A percentile compares a stretch with the other conserved stretches of the same genome.
Evolutionary conservation across 2,329 filamentous ascomycete species (phyloP).

Genomic region (Didymella glomerata): DNA sequence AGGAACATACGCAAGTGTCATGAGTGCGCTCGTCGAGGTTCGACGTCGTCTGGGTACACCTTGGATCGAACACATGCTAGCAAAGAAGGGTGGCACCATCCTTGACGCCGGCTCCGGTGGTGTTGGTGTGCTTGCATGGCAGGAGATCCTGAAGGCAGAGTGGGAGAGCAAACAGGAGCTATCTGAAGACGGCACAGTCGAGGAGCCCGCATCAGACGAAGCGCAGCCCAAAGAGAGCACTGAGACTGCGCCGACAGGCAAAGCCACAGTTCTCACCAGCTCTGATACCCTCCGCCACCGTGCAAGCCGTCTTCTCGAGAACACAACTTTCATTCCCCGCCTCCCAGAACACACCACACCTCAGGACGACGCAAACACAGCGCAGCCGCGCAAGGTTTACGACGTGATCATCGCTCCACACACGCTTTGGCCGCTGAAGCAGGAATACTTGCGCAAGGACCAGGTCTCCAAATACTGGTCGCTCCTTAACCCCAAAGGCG

Average conservation of each 20-base stretch:
- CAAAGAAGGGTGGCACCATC: conserved; percentile 69
- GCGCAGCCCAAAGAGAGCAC: conserved; percentile 23
- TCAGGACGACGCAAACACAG: conserved; percentile 54
- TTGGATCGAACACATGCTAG: conserved; percentile 73
- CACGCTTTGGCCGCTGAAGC: conserved; percentile 76
- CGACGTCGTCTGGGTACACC: conserved; percentile 74
- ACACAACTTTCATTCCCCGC: conserved; percentile 91
- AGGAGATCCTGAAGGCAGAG: conserved; percentile 80
- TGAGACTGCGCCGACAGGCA: conserved; percentile 65
- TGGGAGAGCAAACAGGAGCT: conserved; percentile 72
- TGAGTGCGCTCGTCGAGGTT: conserved; percentile 75
- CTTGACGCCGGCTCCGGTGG: conserved; percentile 80
- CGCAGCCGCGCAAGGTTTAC: conserved; percentile 73
- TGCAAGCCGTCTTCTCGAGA: conserved; percentile 77
- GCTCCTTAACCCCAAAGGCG: conserved; percentile 81
- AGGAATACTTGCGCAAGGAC: conserved; percentile 78
- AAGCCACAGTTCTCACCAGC: conserved; percentile 81
- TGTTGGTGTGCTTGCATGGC: conserved; percentile 76
- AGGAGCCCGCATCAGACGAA: conserved; percentile 31
- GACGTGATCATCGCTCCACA: conserved; percentile 93
- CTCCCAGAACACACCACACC: conserved; percentile 85
- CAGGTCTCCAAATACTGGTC: conserved; percentile 90
- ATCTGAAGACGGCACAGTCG: conserved; percentile 20
- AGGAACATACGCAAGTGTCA: conserved; percentile 72
- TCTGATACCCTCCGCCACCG: conserved; percentile 78